Evolutionary conservation across 164 flowering plant genomes (phyloP).

Genomic region (Platanus orientalis): DNA sequence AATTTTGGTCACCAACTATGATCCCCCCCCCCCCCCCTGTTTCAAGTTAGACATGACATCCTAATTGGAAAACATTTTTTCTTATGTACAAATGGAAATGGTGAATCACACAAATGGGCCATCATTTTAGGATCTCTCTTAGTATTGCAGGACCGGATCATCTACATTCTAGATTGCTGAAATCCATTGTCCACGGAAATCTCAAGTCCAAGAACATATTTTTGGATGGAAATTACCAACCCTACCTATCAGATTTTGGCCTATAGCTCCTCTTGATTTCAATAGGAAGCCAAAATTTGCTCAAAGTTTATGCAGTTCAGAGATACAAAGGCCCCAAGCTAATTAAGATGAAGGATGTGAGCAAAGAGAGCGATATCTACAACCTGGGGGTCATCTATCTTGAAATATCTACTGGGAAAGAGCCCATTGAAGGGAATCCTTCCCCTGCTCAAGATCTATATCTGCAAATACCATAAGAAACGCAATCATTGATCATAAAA

Average conservation of each 20-base stretch:
- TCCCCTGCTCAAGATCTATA: slow-evolving; percentile 48
- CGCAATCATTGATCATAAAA: slow-evolving; percentile 53
- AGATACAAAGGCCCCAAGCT: slow-evolving; percentile 96
- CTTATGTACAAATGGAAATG: slow-evolving; percentile 39
- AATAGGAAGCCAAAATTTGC: slow-evolving; percentile 69
- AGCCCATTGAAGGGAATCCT: slow-evolving; percentile 46
- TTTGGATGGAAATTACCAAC: slow-evolving; percentile 44
- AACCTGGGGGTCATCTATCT: slow-evolving; percentile 85
- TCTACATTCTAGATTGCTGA: slow-evolving; percentile 64
- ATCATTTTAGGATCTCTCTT: slow-evolving; percentile 48
- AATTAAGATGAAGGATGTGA: slow-evolving; percentile 84
- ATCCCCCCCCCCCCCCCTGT: neutral
- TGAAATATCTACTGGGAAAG: slow-evolving; percentile 73
- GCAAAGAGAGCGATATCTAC: slow-evolving; percentile 65
- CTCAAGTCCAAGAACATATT: slow-evolving; percentile 82
- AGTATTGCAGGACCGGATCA: slow-evolving; percentile 81
- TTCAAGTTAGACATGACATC: slow-evolving; percentile 1
- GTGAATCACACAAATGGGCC: slow-evolving; percentile 59
- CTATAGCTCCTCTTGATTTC: slow-evolving; percentile 71
- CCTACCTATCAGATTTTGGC: slow-evolving; percentile 72
- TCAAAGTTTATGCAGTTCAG: slow-evolving; percentile 61
- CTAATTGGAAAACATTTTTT: slow-evolving; percentile 5
- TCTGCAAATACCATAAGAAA: slow-evolving; percentile 52
- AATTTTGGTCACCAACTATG: too few relatives aligned
- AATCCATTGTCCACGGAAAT: slow-evolving; percentile 77